These are phyloP conservation scores for Pseudozyma pruni DNA, from an alignment of 1,284 basidiomycete species.

Conservation along the genomic window DNA sequence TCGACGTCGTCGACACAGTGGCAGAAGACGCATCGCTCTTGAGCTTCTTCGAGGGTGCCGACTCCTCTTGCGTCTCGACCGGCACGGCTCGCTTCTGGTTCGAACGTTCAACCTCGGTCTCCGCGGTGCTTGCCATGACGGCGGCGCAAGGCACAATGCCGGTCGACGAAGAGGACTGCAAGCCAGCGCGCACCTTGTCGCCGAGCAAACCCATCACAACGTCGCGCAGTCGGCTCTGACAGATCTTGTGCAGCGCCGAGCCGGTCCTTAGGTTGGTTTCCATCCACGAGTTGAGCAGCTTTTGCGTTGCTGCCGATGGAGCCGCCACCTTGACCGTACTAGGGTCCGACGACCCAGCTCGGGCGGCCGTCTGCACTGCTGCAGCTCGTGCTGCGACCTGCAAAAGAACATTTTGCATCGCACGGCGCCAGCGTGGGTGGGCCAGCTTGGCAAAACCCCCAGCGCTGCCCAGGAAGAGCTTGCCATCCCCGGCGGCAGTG, in stretches of 20 bases:
- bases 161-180: constrained; percentile 11
- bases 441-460: constrained; percentile 68
- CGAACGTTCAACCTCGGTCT: not conserved
- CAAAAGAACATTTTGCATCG: constrained; percentile 75
- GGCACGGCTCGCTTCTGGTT: constrained; percentile 19
- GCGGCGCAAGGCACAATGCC: not conserved
- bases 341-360: constrained; percentile 10
- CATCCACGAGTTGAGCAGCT: constrained; percentile 57
- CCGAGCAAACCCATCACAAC: constrained; percentile 46
- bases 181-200: constrained; percentile 23
- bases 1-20: not conserved
- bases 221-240: constrained; percentile 47
- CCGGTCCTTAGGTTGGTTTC: constrained; percentile 49
- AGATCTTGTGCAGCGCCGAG: constrained; percentile 54
- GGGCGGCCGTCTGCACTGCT: constrained; percentile 46
- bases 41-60: constrained; percentile 14
- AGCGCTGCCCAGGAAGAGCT: constrained; percentile 32
- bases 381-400: constrained; percentile 76
- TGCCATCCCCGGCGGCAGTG: constrained; percentile 10
- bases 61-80: not conserved
- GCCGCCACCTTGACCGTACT: constrained; percentile 18
- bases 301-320: constrained; percentile 45
- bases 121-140: not conserved
- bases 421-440: constrained; percentile 71
- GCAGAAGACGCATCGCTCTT: not conserved